Evolutionary conservation across 2,329 filamentous ascomycete genomes (phyloP).

Genomic region (Mycosphaerella sp.): DNA sequence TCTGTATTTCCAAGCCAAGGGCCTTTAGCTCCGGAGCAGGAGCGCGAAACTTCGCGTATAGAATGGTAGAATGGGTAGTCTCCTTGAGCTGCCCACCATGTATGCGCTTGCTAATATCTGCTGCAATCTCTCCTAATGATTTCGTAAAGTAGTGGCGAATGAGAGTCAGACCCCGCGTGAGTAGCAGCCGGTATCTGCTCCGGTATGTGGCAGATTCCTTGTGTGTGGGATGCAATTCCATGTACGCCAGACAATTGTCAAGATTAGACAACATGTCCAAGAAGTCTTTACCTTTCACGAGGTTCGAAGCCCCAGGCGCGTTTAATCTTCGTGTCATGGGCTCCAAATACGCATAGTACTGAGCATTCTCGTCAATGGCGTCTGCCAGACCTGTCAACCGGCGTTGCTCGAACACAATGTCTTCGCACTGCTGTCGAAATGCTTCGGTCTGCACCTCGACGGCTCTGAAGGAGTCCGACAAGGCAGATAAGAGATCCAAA

Average conservation of each 20-base stretch:
- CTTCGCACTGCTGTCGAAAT: conserved; percentile 88
- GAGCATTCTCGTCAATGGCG: conserved; percentile 80
- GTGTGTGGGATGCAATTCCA: conserved; percentile 77
- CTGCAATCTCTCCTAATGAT: conserved; percentile 55
- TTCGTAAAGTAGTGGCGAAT: conserved; percentile 62
- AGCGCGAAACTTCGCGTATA: conserved; percentile 66
- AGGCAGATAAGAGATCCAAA: conserved; percentile 65
- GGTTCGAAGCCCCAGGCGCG: conserved; percentile 77
- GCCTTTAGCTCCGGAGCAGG: conserved; percentile 60
- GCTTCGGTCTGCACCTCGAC: conserved; percentile 89
- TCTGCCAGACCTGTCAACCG: conserved; percentile 73
- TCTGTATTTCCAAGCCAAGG: conserved; percentile 62
- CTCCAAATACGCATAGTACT: conserved; percentile 91
- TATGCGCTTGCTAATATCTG: conserved; percentile 57
- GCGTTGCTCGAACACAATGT: conserved; percentile 73
- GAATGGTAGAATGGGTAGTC: conserved; percentile 62
- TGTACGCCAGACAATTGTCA: conserved; percentile 87
- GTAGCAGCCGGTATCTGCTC: conserved; percentile 75
- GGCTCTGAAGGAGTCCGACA: conserved; percentile 79
- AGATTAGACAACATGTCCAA: conserved; percentile 81
- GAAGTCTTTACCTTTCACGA: conserved; percentile 80
- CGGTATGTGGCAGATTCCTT: conserved; percentile 83
- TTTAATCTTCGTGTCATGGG: conserved; percentile 85
- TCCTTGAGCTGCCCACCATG: conserved; percentile 64
- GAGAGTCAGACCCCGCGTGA: conserved; percentile 62